Evolutionary conservation across 1,284 basidiomycete species (phyloP).

Genomic region (Pyrrhoderma noxium): DNA sequence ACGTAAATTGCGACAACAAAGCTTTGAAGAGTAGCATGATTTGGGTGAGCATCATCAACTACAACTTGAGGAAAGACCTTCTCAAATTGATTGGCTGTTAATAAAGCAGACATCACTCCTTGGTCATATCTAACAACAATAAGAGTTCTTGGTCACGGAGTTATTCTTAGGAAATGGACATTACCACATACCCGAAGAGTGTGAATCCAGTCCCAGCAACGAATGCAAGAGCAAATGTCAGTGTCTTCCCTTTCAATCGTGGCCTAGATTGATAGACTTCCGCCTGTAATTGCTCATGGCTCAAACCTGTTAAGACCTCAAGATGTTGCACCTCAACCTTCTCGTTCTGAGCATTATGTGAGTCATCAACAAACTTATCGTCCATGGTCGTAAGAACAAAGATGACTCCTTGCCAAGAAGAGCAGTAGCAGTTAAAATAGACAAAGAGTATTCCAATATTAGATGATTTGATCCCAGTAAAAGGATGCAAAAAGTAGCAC

Average conservation of each 20-base stretch:
- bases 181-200: conserved; percentile 42
- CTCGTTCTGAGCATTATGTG: not conserved
- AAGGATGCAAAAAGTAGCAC: too few species aligned
- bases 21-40: conserved; percentile 47
- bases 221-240: conserved; percentile 42
- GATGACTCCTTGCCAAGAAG: too few species aligned
- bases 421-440: too few species aligned
- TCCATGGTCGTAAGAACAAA: too few species aligned
- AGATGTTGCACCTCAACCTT: conserved; percentile 5
- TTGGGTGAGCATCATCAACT: conserved; percentile 28
- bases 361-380: too few species aligned
- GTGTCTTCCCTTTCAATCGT: conserved; percentile 32
- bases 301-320: conserved; percentile 11
- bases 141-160: not conserved
- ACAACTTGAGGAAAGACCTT: conserved; percentile 43
- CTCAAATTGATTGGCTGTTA: conserved; percentile 44
- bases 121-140: conserved; percentile 44
- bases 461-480: too few species aligned
- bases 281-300: not conserved
- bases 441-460: too few species aligned
- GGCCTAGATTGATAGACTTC: conserved; percentile 23
- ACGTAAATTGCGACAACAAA: conserved; percentile 50
- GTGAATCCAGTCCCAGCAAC: conserved; percentile 51
- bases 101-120: conserved; percentile 55
- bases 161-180: not conserved